Base-by-base conservation (phyloP, 2,329 filamentous ascomycete species). In the Xylaria sp. region DNA sequence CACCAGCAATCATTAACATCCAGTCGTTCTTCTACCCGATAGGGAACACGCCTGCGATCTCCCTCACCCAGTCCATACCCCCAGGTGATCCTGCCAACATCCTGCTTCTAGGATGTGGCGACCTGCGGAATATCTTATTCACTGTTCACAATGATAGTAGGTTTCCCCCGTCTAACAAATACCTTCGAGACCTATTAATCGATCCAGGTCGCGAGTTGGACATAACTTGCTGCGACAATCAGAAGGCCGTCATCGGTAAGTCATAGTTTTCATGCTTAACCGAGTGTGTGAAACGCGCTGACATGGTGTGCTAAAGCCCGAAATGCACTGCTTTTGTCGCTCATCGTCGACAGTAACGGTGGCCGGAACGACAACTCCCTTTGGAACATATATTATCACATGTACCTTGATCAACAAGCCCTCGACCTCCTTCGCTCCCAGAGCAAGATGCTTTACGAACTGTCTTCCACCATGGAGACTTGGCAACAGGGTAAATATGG, bases 361-460 rank as follows among this genome's bases (percentile, higher is more conserved):
- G 36, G 7, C 3, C 13, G 42, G n/a, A 46, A 75, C 31, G 67
- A 74, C 7, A 56, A 69, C 1, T 74, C 78, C 0, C 62, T 87
- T 2, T 90, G 87, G 87, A 81, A 84, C 60, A 79, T 87, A 33
- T 90, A 87, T 76, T 88, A 88, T 74, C 81, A 89, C 68, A 72
- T 86, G 9, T 82, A 81, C 48, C 63, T 90, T 2, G 81, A 84
- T 33, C 54, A 65, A 77, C 0, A 49, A 77, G 2, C 82, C 1
- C 71, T 82, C 0, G 26, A 74, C 0, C 36, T 83, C 4, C 76
- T 89, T 1, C 65, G 75, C 1, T 38, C 66, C 0, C 86, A 88
- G 66, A 77, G 81, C 0, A 74, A 79, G 36, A 84, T 83, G 71
- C 79, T 90, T 0, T 56, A 80, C 2, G 68, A 68, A 0, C 59